These are phyloP conservation scores for Globisporangium canariense DNA, from an alignment of 352 stramenopile species.

Conservation along the genomic window DNA sequence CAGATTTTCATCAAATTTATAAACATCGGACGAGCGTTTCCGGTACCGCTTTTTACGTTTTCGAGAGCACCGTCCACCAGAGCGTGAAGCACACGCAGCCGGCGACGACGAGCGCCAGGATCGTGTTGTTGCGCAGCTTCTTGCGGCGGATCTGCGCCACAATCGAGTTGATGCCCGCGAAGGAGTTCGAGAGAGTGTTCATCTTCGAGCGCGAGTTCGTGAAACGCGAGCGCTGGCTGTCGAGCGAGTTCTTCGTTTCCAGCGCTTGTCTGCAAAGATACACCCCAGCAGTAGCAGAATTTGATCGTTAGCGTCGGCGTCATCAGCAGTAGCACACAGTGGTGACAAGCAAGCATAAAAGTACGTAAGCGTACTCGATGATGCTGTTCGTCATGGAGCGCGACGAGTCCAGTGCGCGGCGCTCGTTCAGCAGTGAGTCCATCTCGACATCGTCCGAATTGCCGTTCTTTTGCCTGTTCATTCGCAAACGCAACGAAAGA, in stretches of 20 bases:
- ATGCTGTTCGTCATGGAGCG: conserved; percentile 79
- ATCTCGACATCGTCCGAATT: conserved; percentile 65
- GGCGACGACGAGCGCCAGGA: conserved; percentile 95
- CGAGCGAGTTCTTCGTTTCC: conserved; percentile 82
- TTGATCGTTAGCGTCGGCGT: neutral
- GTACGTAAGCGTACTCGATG: conserved; percentile 57
- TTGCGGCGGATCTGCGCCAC: conserved; percentile 96
- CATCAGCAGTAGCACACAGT: neutral
- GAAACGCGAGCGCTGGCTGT: conserved; percentile 89
- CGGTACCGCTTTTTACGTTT: conserved; percentile 30
- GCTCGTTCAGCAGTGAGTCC: conserved; percentile 79
- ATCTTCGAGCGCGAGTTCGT: conserved; percentile 83
- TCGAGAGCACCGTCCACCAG: conserved; percentile 90
- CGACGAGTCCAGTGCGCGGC: conserved; percentile 74
- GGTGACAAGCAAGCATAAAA: neutral
- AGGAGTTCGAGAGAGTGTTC: conserved; percentile 83
- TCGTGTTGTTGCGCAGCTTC: conserved; percentile 96
- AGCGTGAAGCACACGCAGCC: conserved; percentile 96
- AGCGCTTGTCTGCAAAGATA: conserved; percentile 57
- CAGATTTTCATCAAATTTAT: neutral
- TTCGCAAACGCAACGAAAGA: neutral
- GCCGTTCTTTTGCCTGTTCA: conserved; percentile 36
- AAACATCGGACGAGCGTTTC: neutral
- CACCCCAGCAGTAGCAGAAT: neutral
- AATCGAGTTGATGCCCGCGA: conserved; percentile 94